Conservation (phyloP, 2,329 filamentous ascomycete genomes). For the Colletotrichum plurivorum region DNA sequence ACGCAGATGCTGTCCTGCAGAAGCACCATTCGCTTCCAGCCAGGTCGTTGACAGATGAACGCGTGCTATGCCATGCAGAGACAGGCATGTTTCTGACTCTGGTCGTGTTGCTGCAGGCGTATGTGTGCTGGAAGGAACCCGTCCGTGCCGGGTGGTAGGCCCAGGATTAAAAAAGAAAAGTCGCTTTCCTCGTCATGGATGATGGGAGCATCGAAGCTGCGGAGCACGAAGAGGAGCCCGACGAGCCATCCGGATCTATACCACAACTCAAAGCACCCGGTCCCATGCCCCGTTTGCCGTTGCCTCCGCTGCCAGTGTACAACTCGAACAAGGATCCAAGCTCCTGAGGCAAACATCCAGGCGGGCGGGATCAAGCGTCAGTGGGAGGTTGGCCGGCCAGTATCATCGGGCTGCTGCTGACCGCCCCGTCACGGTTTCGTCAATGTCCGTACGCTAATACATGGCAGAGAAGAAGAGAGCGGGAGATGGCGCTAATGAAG, state of each 20-base stretch:
- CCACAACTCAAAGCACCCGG: background rate
- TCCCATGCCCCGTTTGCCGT: background rate
- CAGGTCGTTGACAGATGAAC: constrained; percentile 13
- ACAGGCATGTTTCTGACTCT: background rate
- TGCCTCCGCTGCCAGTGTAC: background rate
- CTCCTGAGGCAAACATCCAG: constrained; percentile 10
- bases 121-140: constrained; percentile 5
- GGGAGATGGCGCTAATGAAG: constrained; percentile 12
- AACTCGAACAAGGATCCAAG: background rate
- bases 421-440: constrained; percentile 1
- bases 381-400: background rate
- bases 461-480: background rate
- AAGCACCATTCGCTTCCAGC: constrained; percentile 6
- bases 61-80: background rate
- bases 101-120: constrained; percentile 13
- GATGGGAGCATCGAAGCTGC: background rate
- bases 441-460: background rate
- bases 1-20: constrained; percentile 31
- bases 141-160: constrained; percentile 11
- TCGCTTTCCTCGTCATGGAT: constrained; percentile 2
- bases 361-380: constrained; percentile 4
- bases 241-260: background rate
- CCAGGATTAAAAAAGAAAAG: constrained; percentile 9
- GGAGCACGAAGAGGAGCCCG: background rate
- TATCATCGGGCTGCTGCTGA: constrained; percentile 10